Percentiles rank a stretch among this genome's conserved stretches.
Evolutionary conservation across 352 stramenopile species (phyloP).

Genomic region (Phytophthora colocasiae): DNA sequence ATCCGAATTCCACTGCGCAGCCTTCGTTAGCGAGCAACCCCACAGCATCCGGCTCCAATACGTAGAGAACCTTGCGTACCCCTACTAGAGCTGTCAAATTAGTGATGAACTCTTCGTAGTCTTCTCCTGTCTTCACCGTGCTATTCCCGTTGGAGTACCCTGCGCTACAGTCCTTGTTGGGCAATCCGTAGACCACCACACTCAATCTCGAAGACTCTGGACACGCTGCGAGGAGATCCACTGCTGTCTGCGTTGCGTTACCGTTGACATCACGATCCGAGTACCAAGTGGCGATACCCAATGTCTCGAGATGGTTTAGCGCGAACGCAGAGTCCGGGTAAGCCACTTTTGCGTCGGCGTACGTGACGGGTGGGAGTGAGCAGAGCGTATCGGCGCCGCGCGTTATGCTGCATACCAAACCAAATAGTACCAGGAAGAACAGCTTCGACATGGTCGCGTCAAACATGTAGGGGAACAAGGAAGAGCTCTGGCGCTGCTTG

Average conservation of each 20-base stretch:
- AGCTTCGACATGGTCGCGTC: conserved; percentile 16
- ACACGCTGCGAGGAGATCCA: conserved; percentile 47
- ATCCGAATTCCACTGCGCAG: conserved; percentile 51
- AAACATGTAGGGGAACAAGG: neutral
- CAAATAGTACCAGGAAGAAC: conserved; percentile 10
- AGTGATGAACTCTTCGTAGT: conserved; percentile 64
- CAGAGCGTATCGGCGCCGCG: conserved; percentile 49
- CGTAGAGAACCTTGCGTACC: conserved; percentile 66
- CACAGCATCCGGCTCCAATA: conserved; percentile 76
- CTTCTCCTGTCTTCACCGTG: conserved; percentile 42
- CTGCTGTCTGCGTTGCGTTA: conserved; percentile 40
- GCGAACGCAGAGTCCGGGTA: conserved; percentile 61
- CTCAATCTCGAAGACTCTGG: conserved; percentile 48
- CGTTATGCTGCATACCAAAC: neutral
- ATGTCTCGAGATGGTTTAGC: conserved; percentile 57
- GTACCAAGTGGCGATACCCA: conserved; percentile 76
- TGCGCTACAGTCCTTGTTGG: conserved; percentile 79
- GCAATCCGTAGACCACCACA: conserved; percentile 76
- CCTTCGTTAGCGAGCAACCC: conserved; percentile 50
- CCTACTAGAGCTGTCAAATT: conserved; percentile 50
- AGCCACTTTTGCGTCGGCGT: conserved; percentile 46
- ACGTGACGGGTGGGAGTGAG: conserved; percentile 52
- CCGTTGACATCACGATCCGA: conserved; percentile 51
- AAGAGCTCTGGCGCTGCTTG: conserved; percentile 5
- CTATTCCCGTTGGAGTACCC: conserved; percentile 50